Base-by-base conservation (phyloP, 2,329 filamentous ascomycete genomes). In the Fusarium bactridioides region DNA sequence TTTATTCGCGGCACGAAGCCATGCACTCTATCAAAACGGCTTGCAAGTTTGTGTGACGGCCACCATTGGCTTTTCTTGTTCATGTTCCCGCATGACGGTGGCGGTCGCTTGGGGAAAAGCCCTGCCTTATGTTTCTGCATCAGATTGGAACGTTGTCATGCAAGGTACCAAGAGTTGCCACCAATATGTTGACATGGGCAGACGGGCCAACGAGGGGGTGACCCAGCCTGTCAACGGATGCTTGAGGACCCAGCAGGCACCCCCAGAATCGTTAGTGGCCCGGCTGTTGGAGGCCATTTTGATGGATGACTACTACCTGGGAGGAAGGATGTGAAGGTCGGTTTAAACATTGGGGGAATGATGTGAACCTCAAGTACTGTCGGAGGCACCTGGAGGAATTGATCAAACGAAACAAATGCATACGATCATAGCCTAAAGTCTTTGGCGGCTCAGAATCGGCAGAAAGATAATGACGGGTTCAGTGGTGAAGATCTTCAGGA, bases 11-110 rank as follows among this genome's bases (percentile, higher is more conserved):
- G 58, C 61, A 59, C 51, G 66, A 69, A 48, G 45, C 50, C 40
- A 61, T 35, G 47, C 29, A 40, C 29, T 47, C 43, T 73, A 56
- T 62, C 38, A 70, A 41, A 71, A 70, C 44, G 27, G 51, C 31
- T 69, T 63, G 60, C 64, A 62, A 63, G 69, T 67, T 61, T 57
- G 55, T 60, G 64, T 67, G 61, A 61, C 62, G 61, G 63, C 56
- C 68, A 76, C 61, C 69, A 70, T 65, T 75, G 75, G 66, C 66
- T 63, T 57, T 33, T 60, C 54, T 64, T 57, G 74, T 74, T 77
- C 74, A 69, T 77, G 75, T 77, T 77, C 76, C 76, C 77, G 76
- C 76, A 77, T 77, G 69, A 72, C 64, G 66, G 74, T 67, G 72
- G 64, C 64, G 72, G 68, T 67, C 70, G 61, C 68, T 69, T 69